Base-by-base conservation (phyloP, 1,284 basidiomycete species). In the Leucoagaricus sp. region DNA sequence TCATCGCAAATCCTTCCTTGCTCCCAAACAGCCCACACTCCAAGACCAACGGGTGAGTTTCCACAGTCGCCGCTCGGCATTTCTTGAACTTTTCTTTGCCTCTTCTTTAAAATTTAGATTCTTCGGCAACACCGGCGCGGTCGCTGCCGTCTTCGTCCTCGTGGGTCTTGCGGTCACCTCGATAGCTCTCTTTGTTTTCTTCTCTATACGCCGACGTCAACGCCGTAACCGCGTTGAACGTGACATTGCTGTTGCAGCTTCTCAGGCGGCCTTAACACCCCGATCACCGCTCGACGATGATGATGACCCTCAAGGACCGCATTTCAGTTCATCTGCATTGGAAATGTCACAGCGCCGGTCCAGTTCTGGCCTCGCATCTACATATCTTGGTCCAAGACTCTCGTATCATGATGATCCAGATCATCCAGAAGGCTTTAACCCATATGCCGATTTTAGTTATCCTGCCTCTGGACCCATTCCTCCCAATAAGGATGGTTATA, bases 141-240 rank as follows among this genome's bases (percentile, higher is more conserved):
- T 92, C 3, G 84, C 84, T 5, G 90, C 84, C 45, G 87, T 91
- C 21, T 92, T 91, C 64, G 78, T 89, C 36, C 81, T 91, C 29
- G 87, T 90, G 10, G 90, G 88, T 34, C 77, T 92, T 23, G 84
- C 88, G 10, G 80, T 77, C 4, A 84, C 86, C 1, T 83, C 87
- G 9, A 87, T 92, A 57, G 67, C 85, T 34, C 74, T 91, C 33
- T 90, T 85, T 77, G 72, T 89, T 54, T 70, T 89, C 63, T 90
- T 91, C 68, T 86, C 83, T 53, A 69, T 89, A 58, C 83, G 85
- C 21, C 80, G 86, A 40, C 79, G 86, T 57, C 79, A 86, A 42
- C 78, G 83, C 26, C 82, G 75, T 42, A 78, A 73, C 40, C 75
- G 77, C 50, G 69, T 86, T 10, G 86, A 89, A 59, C 85, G 85